These are phyloP conservation scores for Actinomortierella ambigua DNA, from an alignment of 371 early-diverging fungal genomes.

Conservation along the genomic window DNA sequence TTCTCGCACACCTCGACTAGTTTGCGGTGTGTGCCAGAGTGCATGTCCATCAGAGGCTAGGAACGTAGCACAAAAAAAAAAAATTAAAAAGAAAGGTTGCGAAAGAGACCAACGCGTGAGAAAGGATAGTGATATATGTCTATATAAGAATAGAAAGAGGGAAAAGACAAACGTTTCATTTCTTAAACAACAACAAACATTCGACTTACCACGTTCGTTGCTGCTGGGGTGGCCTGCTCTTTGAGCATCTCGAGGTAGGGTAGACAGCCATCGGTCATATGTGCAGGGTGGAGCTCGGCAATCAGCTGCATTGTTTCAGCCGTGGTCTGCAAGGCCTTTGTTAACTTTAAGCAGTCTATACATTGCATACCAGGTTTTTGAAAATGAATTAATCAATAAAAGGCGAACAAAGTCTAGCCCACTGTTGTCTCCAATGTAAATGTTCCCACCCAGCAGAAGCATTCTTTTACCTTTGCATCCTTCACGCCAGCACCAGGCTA, in stretches of 20 bases:
- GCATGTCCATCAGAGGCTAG: conserved; percentile 50
- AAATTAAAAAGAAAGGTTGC: too few relatives aligned
- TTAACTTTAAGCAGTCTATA: conserved; percentile 47
- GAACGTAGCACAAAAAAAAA: neutral
- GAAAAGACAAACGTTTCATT: too few relatives aligned
- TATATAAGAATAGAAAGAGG: too few relatives aligned
- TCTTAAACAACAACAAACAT: too few relatives aligned
- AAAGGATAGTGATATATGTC: too few relatives aligned
- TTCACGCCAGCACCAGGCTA: conserved; percentile 54
- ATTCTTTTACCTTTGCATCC: conserved; percentile 42
- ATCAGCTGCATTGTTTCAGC: conserved; percentile 51
- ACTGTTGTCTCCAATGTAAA: too few relatives aligned
- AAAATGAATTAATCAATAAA: too few relatives aligned
- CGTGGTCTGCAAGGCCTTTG: conserved; percentile 49
- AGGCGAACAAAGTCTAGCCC: too few relatives aligned
- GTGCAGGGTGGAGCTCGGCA: conserved; percentile 44
- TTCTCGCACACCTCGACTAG: conserved; percentile 44
- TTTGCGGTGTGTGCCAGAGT: conserved; percentile 47
- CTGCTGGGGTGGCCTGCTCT: conserved; percentile 33
- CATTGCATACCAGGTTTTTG: too few relatives aligned
- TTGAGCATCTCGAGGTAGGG: conserved; percentile 40
- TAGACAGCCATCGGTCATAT: conserved; percentile 34
- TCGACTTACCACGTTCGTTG: conserved; percentile 17
- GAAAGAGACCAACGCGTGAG: too few relatives aligned
- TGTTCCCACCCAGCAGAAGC: too few relatives aligned